Conservation (phyloP, 495 filamentous ascomycete genomes). For the Trichoderma erinaceum region DNA sequence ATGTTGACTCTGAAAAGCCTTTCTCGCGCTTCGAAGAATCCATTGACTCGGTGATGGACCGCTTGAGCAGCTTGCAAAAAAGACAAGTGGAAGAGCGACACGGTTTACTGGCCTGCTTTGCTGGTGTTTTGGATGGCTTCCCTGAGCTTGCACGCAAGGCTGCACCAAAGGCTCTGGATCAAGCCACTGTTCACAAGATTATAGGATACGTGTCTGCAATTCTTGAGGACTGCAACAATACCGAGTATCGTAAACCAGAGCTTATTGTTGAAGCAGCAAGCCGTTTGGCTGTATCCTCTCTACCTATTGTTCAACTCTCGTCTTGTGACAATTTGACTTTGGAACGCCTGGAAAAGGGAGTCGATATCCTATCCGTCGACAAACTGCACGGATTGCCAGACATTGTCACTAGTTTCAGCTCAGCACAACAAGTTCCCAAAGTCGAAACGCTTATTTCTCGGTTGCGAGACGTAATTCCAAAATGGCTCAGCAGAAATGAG, state of each 20-base stretch:
- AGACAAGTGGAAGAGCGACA: conserved; percentile 63
- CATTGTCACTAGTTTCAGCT: conserved; percentile 18
- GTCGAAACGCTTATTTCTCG: conserved; percentile 21
- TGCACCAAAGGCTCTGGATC: not conserved
- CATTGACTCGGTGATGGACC: conserved; percentile 33
- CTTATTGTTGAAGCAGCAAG: conserved; percentile 61
- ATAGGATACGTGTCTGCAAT: conserved; percentile 25
- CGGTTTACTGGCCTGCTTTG: conserved; percentile 58
- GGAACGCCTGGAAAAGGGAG: conserved; percentile 18
- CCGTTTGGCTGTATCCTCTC: conserved; percentile 45
- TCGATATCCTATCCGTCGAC: conserved; percentile 21
- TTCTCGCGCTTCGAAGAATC: conserved; percentile 26
- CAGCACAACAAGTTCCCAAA: conserved; percentile 14
- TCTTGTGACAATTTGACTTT: conserved; percentile 11
- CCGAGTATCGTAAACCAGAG: conserved; percentile 56
- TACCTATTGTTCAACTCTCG: conserved; percentile 32
- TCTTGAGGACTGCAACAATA: conserved; percentile 31
- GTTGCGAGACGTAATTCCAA: conserved; percentile 21
- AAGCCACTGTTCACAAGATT: not conserved
- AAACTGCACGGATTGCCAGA: conserved; percentile 18
- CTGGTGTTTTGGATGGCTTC: conserved; percentile 34
- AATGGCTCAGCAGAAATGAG: conserved; percentile 39
- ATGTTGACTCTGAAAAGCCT: conserved; percentile 19
- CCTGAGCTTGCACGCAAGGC: conserved; percentile 17
- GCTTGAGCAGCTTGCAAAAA: conserved; percentile 42